Percentiles rank a stretch among this genome's conserved stretches.
Conservation (phyloP, 352 stramenopile genomes). For the Phytophthora kernoviae region DNA sequence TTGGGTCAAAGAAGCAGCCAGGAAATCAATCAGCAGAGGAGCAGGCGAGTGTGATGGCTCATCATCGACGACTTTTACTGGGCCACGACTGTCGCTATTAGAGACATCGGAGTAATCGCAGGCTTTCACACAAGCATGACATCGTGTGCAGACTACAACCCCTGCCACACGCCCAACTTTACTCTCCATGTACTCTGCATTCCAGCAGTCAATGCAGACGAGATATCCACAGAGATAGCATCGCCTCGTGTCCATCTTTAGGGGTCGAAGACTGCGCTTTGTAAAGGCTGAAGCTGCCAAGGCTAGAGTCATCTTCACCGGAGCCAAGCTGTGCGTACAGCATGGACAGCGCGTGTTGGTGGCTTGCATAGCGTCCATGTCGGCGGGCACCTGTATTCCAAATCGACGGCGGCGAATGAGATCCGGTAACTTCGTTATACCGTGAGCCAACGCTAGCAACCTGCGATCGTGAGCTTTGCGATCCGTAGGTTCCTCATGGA, state of each 20-base stretch:
- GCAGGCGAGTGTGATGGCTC: conserved; percentile 10
- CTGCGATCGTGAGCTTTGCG: conserved; percentile 27
- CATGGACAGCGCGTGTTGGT: conserved; percentile 28
- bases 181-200: conserved; percentile 32
- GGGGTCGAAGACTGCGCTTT: conserved; percentile 9
- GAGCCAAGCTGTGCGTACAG: conserved; percentile 32
- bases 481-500: neutral
- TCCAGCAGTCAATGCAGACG: conserved; percentile 32
- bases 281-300: conserved; percentile 21
- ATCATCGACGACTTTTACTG: conserved; percentile 26
- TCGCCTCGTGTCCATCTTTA: conserved; percentile 27
- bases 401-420: conserved; percentile 27
- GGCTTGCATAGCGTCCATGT: conserved; percentile 15
- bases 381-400: conserved; percentile 24
- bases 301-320: conserved; percentile 26
- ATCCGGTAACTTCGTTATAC: conserved; percentile 26
- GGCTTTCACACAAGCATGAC: conserved; percentile 20
- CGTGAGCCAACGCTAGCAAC: conserved; percentile 20
- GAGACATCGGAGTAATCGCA: conserved; percentile 33
- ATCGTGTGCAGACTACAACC: conserved; percentile 31
- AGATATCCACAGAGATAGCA: conserved; percentile 35
- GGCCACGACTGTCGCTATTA: conserved; percentile 12
- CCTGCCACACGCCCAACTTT: conserved; percentile 16
- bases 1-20: conserved; percentile 32
- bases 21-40: conserved; percentile 33